phyloP scores from a whole-genome alignment of 805 yeast species.

The Isabelozyma rhagii region DNA sequence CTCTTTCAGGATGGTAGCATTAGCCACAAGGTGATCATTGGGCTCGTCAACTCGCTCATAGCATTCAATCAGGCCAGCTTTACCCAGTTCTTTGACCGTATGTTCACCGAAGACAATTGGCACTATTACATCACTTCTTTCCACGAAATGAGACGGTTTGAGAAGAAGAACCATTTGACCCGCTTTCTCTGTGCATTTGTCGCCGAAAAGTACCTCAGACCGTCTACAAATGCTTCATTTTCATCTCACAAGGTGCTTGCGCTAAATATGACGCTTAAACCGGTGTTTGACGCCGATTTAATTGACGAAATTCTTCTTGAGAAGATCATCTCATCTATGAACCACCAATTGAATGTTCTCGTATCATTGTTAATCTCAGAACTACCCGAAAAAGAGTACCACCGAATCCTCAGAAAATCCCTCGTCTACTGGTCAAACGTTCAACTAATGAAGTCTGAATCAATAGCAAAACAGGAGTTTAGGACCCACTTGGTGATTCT shows the following conservation, averaged over 20 bases:
- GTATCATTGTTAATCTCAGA: constrained; percentile 10
- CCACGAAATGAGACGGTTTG: constrained; percentile 20
- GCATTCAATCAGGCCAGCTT: constrained; percentile 15
- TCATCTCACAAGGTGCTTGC: constrained; percentile 12
- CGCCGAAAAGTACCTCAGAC: constrained; percentile 1
- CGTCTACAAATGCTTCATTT: not conserved
- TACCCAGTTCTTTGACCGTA: constrained; percentile 15
- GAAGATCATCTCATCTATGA: constrained; percentile 11
- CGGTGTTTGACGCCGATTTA: constrained; percentile 9
- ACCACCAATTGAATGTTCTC: constrained; percentile 11
- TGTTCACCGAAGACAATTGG: constrained; percentile 21
- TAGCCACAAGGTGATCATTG: constrained; percentile 7
- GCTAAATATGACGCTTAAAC: constrained; percentile 10
- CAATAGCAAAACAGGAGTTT: constrained; percentile 42
- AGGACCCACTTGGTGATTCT: constrained; percentile 48
- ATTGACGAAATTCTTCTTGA: constrained; percentile 20
- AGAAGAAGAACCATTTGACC: constrained; percentile 17
- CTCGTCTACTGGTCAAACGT: constrained; percentile 22
- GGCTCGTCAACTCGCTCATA: constrained; percentile 17
- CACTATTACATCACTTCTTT: constrained; percentile 9
- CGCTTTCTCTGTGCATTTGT: constrained; percentile 13
- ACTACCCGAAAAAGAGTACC: not conserved
- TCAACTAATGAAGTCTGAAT: constrained; percentile 32
- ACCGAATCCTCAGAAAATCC: constrained; percentile 4
- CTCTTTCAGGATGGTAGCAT: constrained; percentile 4